These are phyloP conservation scores for Talaromyces sp. DNA, from an alignment of 2,329 filamentous ascomycete genomes.

Conservation along the genomic window DNA sequence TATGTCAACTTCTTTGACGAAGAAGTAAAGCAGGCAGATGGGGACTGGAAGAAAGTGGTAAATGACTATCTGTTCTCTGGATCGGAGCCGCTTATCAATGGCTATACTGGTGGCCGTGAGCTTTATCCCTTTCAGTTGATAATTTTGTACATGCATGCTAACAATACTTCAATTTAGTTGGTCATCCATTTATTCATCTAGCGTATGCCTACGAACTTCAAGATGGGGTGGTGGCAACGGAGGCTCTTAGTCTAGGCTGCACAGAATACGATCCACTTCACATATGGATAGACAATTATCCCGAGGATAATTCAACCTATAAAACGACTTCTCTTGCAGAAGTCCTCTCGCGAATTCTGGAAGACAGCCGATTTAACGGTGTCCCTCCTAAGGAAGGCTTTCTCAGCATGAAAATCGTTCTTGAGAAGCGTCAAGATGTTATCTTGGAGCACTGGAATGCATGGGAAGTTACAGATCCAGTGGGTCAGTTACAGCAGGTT, in stretches of 20 bases:
- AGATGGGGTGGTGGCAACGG: neutral
- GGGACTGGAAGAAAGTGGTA: neutral
- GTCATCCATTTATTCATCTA: neutral
- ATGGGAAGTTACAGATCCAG: neutral
- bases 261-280: neutral
- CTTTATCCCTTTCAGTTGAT: neutral
- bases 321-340: neutral
- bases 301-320: neutral
- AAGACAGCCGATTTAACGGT: neutral
- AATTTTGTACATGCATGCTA: neutral
- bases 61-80: neutral
- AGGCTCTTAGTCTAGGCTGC: neutral
- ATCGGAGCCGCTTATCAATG: neutral
- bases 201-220: neutral
- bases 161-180: neutral
- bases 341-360: neutral
- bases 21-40: neutral
- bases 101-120: neutral
- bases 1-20: neutral
- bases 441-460: neutral
- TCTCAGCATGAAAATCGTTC: neutral
- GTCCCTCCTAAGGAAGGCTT: neutral
- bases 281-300: neutral
- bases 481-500: neutral
- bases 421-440: neutral